Conservation (phyloP, 1,139 yeast genomes). For the Candida frijolesensis region DNA sequence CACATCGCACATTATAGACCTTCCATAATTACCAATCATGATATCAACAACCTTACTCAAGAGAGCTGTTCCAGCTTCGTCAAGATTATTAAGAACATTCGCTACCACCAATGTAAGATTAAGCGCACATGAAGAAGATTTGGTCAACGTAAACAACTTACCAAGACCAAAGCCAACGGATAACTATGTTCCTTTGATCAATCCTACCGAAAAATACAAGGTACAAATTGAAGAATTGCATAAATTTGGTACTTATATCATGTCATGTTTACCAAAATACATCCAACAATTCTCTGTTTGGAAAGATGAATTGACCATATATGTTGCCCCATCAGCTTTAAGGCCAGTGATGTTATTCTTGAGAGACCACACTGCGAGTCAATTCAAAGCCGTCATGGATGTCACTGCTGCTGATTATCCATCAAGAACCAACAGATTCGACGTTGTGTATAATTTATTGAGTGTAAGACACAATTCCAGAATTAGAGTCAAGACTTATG, state of each 20-base stretch:
- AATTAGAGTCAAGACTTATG: slow-evolving; percentile 87
- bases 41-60: slow-evolving; percentile 9
- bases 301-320: slow-evolving; percentile 84
- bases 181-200: slow-evolving; percentile 58
- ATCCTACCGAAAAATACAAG: slow-evolving; percentile 77
- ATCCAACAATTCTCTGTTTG: slow-evolving; percentile 85
- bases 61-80: slow-evolving; percentile 5
- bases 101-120: slow-evolving; percentile 12
- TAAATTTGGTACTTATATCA: slow-evolving; percentile 78
- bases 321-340: slow-evolving; percentile 75
- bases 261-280: slow-evolving; percentile 78
- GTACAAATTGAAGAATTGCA: slow-evolving; percentile 75
- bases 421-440: slow-evolving; percentile 80
- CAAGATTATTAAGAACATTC: slow-evolving; percentile 14
- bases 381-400: slow-evolving; percentile 78
- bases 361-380: slow-evolving; percentile 78
- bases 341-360: slow-evolving; percentile 71
- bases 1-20: neutral
- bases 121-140: slow-evolving; percentile 29
- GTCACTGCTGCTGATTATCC: slow-evolving; percentile 90
- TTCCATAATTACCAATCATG: neutral
- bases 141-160: slow-evolving; percentile 38
- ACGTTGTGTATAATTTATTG: slow-evolving; percentile 80
- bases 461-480: slow-evolving; percentile 85
- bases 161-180: slow-evolving; percentile 42